Evolutionary conservation across 2,329 filamentous ascomycete species (phyloP).

Genomic region (Penicillium paneum): DNA sequence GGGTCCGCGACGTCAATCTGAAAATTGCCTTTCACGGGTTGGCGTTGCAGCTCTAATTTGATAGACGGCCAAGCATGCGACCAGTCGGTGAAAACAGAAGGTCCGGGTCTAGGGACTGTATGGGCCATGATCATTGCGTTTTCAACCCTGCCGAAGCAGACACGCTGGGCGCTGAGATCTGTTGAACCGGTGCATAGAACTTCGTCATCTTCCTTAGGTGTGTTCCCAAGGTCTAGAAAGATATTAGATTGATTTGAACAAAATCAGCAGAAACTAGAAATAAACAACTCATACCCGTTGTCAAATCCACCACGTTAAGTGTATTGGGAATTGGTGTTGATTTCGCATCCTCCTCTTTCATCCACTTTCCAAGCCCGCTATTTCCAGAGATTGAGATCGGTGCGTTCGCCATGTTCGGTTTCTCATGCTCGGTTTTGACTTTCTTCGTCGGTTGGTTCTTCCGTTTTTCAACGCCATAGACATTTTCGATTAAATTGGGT

Average conservation of each 20-base stretch:
- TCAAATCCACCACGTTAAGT: conserved; percentile 47
- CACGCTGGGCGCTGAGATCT: conserved; percentile 64
- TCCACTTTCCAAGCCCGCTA: conserved; percentile 61
- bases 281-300: conserved; percentile 30
- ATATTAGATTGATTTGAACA: conserved; percentile 19
- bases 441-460: conserved; percentile 62
- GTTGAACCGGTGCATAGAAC: conserved; percentile 50
- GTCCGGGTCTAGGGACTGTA: conserved; percentile 65
- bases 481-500: conserved; percentile 62
- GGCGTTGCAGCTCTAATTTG: conserved; percentile 66
- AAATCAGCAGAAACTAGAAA: not conserved
- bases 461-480: conserved; percentile 72
- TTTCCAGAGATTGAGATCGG: conserved; percentile 48
- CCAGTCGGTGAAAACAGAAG: conserved; percentile 55
- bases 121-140: conserved; percentile 64
- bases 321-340: conserved; percentile 50
- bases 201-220: conserved; percentile 35
- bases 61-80: conserved; percentile 65
- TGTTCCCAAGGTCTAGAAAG: conserved; percentile 17
- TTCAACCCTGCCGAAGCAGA: conserved; percentile 78
- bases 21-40: conserved; percentile 52
- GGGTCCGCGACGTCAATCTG: conserved; percentile 72
- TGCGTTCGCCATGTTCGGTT: conserved; percentile 44
- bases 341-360: conserved; percentile 58
- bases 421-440: conserved; percentile 52